These are phyloP conservation scores for Penicillium diatomitis DNA, from an alignment of 495 filamentous ascomycete species.

Conservation along the genomic window DNA sequence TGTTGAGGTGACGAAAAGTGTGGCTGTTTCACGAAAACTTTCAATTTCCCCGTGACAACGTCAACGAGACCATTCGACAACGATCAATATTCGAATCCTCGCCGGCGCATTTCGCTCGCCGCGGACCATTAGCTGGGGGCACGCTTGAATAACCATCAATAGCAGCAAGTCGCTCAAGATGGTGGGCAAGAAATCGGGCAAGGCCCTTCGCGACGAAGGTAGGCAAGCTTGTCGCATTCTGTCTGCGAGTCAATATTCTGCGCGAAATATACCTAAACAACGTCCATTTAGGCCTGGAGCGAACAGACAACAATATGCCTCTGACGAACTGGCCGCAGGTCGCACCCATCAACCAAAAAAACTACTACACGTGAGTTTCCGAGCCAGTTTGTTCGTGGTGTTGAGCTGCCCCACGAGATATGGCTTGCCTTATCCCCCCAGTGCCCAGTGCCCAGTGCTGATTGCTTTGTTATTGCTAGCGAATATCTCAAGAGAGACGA, in stretches of 20 bases:
- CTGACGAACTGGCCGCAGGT: slow-evolving; percentile 89
- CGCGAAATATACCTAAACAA: not conserved
- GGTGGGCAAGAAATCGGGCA: slow-evolving; percentile 58
- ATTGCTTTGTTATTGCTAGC: slow-evolving; percentile 31
- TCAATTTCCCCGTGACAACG: too few species aligned
- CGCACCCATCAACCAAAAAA: slow-evolving; percentile 93
- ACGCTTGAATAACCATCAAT: not conserved
- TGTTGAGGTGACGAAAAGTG: too few species aligned
- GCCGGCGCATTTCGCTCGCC: too few species aligned
- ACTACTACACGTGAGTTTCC: slow-evolving; percentile 90
- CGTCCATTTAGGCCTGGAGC: slow-evolving; percentile 60
- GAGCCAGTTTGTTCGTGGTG: too few species aligned
- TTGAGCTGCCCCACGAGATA: too few species aligned
- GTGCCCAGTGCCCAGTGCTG: slow-evolving; percentile 1
- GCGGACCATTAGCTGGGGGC: too few species aligned
- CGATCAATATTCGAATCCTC: too few species aligned
- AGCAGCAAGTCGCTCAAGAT: slow-evolving; percentile 25
- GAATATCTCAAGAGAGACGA: slow-evolving; percentile 98
- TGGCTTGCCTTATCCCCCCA: not conserved
- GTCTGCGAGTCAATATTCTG: not conserved
- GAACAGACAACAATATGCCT: slow-evolving; percentile 96
- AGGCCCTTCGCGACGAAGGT: slow-evolving; percentile 58
- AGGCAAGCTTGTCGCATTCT: slow-evolving; percentile 6
- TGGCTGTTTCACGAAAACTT: too few species aligned
- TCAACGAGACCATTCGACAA: too few species aligned